Evolutionary conservation across 2,329 filamentous ascomycete species (phyloP).

Genomic region (Zymoseptoria tritici): DNA sequence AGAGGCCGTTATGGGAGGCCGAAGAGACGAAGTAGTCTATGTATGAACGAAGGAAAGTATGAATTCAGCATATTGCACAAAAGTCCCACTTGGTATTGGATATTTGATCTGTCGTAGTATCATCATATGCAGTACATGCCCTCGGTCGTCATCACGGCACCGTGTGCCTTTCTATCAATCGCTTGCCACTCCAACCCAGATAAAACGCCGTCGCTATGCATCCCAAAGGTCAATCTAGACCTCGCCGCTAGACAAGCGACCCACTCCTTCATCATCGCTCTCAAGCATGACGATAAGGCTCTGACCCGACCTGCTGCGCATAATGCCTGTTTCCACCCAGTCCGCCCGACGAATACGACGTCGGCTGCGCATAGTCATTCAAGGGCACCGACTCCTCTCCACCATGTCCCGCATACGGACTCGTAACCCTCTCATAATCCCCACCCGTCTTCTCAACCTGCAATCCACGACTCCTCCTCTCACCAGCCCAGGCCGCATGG

Average conservation of each 20-base stretch:
- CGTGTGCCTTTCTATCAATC: neutral
- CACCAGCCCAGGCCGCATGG: slow-evolving; percentile 2
- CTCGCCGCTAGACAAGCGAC: neutral
- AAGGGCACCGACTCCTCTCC: slow-evolving; percentile 25
- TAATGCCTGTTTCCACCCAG: neutral
- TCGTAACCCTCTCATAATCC: slow-evolving; percentile 50
- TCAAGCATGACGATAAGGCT: slow-evolving; percentile 34
- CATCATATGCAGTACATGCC: slow-evolving; percentile 2
- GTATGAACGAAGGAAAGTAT: neutral
- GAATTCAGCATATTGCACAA: neutral
- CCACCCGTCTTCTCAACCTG: slow-evolving; percentile 54
- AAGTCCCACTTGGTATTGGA: neutral
- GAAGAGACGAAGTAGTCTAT: slow-evolving; percentile 4
- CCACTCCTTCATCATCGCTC: too few relatives aligned
- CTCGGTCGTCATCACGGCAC: neutral
- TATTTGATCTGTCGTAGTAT: slow-evolving; percentile 13
- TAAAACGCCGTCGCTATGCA: slow-evolving; percentile 14
- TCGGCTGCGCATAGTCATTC: slow-evolving; percentile 16
- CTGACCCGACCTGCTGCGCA: slow-evolving; percentile 29
- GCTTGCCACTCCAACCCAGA: neutral
- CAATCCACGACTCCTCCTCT: slow-evolving; percentile 28
- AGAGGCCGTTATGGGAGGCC: slow-evolving; percentile 56
- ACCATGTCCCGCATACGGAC: slow-evolving; percentile 31
- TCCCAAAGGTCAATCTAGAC: neutral
- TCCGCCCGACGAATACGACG: neutral